Evolutionary conservation across 257 asterid species (phyloP).

Genomic region (Avicennia marina): DNA sequence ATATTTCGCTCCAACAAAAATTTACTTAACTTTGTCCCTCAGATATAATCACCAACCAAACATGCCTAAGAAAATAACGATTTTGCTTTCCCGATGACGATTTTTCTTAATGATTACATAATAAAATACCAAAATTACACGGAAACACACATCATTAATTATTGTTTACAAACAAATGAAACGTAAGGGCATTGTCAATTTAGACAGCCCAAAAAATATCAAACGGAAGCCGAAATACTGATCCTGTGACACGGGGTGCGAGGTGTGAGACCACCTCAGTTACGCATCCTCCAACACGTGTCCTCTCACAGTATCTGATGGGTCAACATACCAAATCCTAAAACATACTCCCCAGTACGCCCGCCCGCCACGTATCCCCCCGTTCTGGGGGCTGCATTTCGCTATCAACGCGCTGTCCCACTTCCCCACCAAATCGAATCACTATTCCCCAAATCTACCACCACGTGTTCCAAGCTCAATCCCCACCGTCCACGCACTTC

Average conservation of each 20-base stretch:
- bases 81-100: too few relatives aligned
- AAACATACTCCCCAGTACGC: slow-evolving; percentile 12
- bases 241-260: slow-evolving; percentile 26
- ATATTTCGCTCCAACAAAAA: too few relatives aligned
- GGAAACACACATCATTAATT: too few relatives aligned
- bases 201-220: neutral
- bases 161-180: too few relatives aligned
- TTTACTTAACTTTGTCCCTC: too few relatives aligned
- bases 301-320: slow-evolving; percentile 3
- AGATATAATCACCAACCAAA: too few relatives aligned
- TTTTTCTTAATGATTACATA: too few relatives aligned
- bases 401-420: neutral
- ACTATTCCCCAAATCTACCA: neutral
- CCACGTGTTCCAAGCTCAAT: slow-evolving; percentile 24
- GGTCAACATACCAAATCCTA: slow-evolving; percentile 33
- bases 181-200: too few relatives aligned
- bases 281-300: slow-evolving; percentile 22
- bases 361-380: slow-evolving; percentile 33
- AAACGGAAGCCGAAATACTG: neutral
- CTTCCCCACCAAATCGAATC: neutral
- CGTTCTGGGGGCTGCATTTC: neutral
- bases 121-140: too few relatives aligned
- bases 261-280: slow-evolving; percentile 6
- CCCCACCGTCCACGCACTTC: slow-evolving; percentile 21
- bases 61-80: too few relatives aligned